Evolutionary conservation across 495 filamentous ascomycete genomes (phyloP), one percentile per base, ranked within the genome.

Genomic region (Friedmanniomyces simplex): DNA sequence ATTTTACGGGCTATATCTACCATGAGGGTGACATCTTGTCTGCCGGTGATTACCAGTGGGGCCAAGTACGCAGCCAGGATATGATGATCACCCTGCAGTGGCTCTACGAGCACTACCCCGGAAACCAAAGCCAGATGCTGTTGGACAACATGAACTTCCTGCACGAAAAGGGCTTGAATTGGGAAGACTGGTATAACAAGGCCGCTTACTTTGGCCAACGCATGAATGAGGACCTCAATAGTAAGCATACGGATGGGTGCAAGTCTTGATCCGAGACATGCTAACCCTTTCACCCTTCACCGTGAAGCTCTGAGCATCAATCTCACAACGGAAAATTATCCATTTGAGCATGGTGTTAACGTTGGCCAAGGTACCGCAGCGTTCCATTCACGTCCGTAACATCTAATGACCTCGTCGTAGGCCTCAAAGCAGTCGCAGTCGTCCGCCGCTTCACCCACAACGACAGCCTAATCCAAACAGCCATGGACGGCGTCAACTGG

Each of bases 41-140:
- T 43, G 41, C 20, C 14, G n/a, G n/a, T n/a, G n/a, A n/a, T n/a
- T n/a, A n/a, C n/a, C n/a, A n/a, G n/a, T n/a, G n/a, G n/a, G 46
- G 46, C 6, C 66, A 69, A 18, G 72, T 74, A 32, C 66, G 79
- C 39, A 68, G 68, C 18, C 76, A 76, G 22, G 79, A 82, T 61
- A 79, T 79, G 75, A 65, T 76, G 26, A 68, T 77, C 56, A 71
- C 68, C 18, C 67, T 75, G 62, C 78, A 72, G 67, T 82, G 81
- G 81, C 63, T 84, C 18, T 69, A 73, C 49, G 76, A 76, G 57
- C 65, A 77, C 42, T 59, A 78, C 59, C 73, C 76, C 0, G 56
- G 61, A 8, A 66, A 71, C 28, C 57, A 72, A 28, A 63, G 61
- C 0, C 50, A 67, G 2, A 54, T 68, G 1, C 32, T 80, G 16